Percentiles rank a stretch among this genome's conserved stretches.
Evolutionary conservation across 306 rosid species (phyloP).

Genomic region (Lathyrus sativus): DNA sequence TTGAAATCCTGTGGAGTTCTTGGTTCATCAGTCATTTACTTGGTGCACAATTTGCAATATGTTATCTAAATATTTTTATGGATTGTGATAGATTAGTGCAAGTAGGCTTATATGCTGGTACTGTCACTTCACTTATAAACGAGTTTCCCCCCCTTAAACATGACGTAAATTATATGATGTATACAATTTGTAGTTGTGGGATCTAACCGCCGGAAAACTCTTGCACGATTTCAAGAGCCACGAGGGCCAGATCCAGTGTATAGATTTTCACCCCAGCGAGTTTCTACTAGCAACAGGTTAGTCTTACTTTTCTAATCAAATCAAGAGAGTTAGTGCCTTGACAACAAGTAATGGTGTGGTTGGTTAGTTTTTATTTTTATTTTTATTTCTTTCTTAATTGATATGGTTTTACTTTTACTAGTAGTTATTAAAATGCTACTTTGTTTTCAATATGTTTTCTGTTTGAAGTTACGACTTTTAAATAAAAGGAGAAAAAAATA

Average conservation of each 20-base stretch:
- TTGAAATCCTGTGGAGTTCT: slow-evolving; percentile 22
- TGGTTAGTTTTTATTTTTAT: background rate
- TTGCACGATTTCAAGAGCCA: slow-evolving; percentile 93
- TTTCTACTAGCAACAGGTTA: slow-evolving; percentile 96
- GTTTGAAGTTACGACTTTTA: background rate
- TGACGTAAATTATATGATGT: slow-evolving; percentile 16
- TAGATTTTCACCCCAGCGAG: slow-evolving; percentile 97
- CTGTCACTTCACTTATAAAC: slow-evolving; percentile 23
- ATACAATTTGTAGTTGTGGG: slow-evolving; percentile 78
- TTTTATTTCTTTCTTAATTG: slow-evolving; percentile 19
- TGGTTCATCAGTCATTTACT: slow-evolving; percentile 30
- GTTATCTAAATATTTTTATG: background rate
- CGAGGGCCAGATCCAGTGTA: slow-evolving; percentile 95
- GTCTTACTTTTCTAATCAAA: slow-evolving; percentile 37
- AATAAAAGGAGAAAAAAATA: background rate
- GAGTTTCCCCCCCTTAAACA: background rate
- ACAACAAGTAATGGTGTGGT: slow-evolving; percentile 2
- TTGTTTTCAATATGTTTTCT: slow-evolving; percentile 11
- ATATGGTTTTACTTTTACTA: slow-evolving; percentile 5
- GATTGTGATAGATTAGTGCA: slow-evolving; percentile 3
- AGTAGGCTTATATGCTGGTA: slow-evolving; percentile 7
- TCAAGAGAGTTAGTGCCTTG: background rate
- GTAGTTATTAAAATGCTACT: background rate
- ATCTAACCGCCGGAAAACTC: slow-evolving; percentile 95
- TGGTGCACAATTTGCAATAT: slow-evolving; percentile 8